Conservation (phyloP, 2,329 filamentous ascomycete species). For the Zalaria sp. region DNA sequence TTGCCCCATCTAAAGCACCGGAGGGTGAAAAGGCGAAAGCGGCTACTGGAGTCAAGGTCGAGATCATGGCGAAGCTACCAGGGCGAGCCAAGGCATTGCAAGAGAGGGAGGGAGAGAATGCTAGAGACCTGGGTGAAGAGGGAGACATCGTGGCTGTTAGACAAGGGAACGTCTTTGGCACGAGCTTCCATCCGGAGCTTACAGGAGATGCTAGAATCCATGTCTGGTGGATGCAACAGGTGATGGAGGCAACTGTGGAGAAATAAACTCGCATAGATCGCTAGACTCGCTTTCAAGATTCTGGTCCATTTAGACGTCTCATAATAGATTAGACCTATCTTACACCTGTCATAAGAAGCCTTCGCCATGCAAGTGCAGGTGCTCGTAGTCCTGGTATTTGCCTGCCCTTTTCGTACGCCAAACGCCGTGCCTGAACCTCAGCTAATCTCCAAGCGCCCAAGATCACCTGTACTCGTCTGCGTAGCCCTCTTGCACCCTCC, state of each 20-base stretch:
- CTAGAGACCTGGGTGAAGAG: conserved; percentile 33
- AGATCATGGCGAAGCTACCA: conserved; percentile 44
- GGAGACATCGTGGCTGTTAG: conserved; percentile 78
- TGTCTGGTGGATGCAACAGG: conserved; percentile 78
- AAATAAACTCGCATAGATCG: not conserved
- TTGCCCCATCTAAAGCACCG: conserved; percentile 40
- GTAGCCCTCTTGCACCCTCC: conserved; percentile 5
- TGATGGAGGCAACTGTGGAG: conserved; percentile 19
- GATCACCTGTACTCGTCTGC: not conserved
- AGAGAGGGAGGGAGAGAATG: conserved; percentile 27
- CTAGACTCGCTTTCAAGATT: no score
- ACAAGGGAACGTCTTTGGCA: conserved; percentile 86
- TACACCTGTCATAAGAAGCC: no score
- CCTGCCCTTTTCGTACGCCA: not conserved
- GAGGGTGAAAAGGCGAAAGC: conserved; percentile 30
- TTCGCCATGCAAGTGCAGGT: no score
- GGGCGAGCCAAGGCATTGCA: conserved; percentile 35
- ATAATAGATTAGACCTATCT: no score
- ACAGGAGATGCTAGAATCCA: conserved; percentile 82
- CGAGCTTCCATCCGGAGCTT: conserved; percentile 90
- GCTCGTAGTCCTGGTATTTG: no score
- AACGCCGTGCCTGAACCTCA: not conserved
- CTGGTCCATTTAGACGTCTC: no score
- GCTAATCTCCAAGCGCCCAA: not conserved
- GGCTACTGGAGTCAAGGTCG: conserved; percentile 35